phyloP scores from a whole-genome alignment of 2,329 filamentous ascomycete genomes.

The Pseudofabraea citricarpa region DNA sequence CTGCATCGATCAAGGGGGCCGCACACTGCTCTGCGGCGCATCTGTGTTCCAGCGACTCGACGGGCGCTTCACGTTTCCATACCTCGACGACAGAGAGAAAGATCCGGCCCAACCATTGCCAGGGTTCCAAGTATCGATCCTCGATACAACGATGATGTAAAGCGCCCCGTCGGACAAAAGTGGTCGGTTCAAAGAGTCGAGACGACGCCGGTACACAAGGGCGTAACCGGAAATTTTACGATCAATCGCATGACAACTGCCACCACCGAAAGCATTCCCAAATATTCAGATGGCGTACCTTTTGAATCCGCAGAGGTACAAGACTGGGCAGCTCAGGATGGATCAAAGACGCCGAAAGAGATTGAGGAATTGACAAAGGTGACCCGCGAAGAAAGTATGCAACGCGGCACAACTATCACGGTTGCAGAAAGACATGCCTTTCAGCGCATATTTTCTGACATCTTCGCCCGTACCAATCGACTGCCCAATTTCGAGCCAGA shows the following conservation, averaged over 20 bases:
- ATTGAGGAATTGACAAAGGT: conserved; percentile 14
- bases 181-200: too few relatives aligned
- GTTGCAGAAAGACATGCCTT: conserved; percentile 45
- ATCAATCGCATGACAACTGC: not conserved
- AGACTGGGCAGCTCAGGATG: not conserved
- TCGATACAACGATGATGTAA: too few relatives aligned
- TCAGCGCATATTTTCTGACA: conserved; percentile 53
- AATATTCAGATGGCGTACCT: not conserved
- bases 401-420: conserved; percentile 48
- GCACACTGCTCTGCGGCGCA: too few relatives aligned
- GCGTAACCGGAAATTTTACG: not conserved
- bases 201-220: not conserved
- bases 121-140: too few relatives aligned
- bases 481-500: not conserved
- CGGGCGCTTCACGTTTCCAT: too few relatives aligned
- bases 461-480: conserved; percentile 35
- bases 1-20: too few relatives aligned
- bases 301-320: not conserved
- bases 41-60: conserved; percentile 25
- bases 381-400: conserved; percentile 11
- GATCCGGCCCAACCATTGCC: not conserved
- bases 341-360: conserved; percentile 6
- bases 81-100: too few relatives aligned
- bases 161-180: too few relatives aligned
- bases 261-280: not conserved